Evolutionary conservation across 2,329 filamentous ascomycete species (phyloP).

Genomic region (Aureobasidium lini): DNA sequence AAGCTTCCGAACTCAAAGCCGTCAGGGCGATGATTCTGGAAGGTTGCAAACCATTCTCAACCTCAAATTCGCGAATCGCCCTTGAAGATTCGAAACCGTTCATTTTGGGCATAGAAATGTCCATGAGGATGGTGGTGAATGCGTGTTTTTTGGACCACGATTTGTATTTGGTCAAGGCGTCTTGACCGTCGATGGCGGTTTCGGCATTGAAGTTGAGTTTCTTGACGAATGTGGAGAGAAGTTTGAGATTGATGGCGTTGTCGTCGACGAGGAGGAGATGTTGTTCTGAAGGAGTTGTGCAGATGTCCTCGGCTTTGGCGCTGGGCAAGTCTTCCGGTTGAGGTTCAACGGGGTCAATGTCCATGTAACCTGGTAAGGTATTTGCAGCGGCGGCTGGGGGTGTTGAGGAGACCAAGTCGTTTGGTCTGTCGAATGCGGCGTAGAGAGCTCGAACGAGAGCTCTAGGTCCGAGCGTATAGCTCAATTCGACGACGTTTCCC

Average conservation of each 20-base stretch:
- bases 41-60: conserved; percentile 6
- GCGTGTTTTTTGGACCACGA: no score
- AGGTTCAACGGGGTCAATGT: background rate
- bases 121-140: conserved; percentile 15
- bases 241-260: conserved; percentile 6
- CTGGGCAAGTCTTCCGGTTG: no score
- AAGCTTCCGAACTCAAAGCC: conserved; percentile 17
- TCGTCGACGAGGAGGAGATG: conserved; percentile 9
- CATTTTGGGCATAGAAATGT: conserved; percentile 15
- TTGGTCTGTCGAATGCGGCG: background rate
- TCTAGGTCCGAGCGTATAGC: background rate
- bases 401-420: no score
- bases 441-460: background rate
- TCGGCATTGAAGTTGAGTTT: background rate
- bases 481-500: background rate
- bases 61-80: conserved; percentile 25
- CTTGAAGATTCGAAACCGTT: conserved; percentile 26
- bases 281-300: no score
- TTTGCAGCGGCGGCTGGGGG: no score
- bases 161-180: background rate
- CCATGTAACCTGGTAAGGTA: no score
- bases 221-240: background rate
- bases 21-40: conserved; percentile 20
- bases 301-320: no score
- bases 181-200: background rate